A percentile compares a stretch with the other conserved stretches of the same genome.
Evolutionary conservation across 495 filamentous ascomycete species (phyloP).

Genomic region (Penicillium verhagenii): DNA sequence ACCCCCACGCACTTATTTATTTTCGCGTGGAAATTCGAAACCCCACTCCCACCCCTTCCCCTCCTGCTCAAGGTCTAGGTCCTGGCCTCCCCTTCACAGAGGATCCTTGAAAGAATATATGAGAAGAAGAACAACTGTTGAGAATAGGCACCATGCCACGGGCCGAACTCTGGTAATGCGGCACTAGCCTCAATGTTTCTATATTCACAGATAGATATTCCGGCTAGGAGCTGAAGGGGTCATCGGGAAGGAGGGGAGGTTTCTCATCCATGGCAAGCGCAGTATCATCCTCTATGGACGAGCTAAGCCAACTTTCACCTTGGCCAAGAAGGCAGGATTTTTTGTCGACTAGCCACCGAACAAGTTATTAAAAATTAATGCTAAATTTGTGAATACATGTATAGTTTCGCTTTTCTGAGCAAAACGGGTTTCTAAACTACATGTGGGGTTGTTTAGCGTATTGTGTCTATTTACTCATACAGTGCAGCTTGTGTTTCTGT

Average conservation of each 20-base stretch:
- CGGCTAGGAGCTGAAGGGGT: neutral
- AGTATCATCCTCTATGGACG: neutral
- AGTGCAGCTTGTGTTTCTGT: neutral
- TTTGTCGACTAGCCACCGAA: neutral
- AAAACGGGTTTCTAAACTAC: neutral
- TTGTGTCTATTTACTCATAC: neutral
- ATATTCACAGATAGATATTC: neutral
- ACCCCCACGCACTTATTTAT: neutral
- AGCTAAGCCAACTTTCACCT: neutral
- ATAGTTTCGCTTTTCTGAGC: neutral
- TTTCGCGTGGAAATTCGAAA: neutral
- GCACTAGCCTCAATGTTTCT: neutral
- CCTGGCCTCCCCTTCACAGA: neutral
- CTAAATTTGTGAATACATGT: conserved; percentile 9
- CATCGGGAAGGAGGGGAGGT: no score
- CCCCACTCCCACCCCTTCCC: neutral
- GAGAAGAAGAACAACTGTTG: neutral
- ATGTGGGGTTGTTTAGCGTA: neutral
- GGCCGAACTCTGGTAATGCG: neutral
- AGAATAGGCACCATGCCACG: neutral
- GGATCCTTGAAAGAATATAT: neutral
- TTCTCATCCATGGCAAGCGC: neutral
- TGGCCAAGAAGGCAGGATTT: neutral
- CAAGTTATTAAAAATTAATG: conserved; percentile 3
- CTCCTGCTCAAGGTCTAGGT: no score